phyloP scores from a whole-genome alignment of 345 rosid genomes.

The Acer negundo region DNA sequence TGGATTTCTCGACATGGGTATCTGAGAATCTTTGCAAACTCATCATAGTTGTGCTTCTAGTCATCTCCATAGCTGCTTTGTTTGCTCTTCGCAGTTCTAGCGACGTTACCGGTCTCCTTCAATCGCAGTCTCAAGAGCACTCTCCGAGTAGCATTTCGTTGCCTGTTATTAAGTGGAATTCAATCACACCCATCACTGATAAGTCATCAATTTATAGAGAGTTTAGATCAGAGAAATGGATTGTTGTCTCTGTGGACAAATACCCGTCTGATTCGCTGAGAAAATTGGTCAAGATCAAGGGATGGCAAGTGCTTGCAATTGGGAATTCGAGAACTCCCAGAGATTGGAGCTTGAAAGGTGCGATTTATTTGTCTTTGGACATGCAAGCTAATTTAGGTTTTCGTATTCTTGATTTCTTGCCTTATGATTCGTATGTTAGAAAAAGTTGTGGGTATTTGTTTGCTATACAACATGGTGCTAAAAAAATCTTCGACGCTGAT shows the following conservation, averaged over 20 bases:
- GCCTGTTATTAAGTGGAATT: slow-evolving; percentile 82
- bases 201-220: slow-evolving; percentile 61
- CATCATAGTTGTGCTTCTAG: slow-evolving; percentile 40
- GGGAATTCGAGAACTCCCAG: slow-evolving; percentile 83
- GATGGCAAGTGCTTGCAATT: slow-evolving; percentile 93
- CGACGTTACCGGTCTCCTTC: slow-evolving; percentile 68
- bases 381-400: slow-evolving; percentile 82
- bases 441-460: slow-evolving; percentile 91
- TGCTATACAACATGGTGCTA: slow-evolving; percentile 96
- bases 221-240: slow-evolving; percentile 87
- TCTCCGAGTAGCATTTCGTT: slow-evolving; percentile 51
- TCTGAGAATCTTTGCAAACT: slow-evolving; percentile 65
- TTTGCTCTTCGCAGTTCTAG: slow-evolving; percentile 74
- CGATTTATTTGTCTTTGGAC: slow-evolving; percentile 79
- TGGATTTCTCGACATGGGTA: slow-evolving; percentile 82
- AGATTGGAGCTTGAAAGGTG: slow-evolving; percentile 92
- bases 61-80: slow-evolving; percentile 57
- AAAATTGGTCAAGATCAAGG: slow-evolving; percentile 64
- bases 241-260: slow-evolving; percentile 75
- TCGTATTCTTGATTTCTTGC: slow-evolving; percentile 72
- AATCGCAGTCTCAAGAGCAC: slow-evolving; percentile 51
- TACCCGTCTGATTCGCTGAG: slow-evolving; percentile 73
- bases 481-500: slow-evolving; percentile 90
- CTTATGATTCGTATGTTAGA: slow-evolving; percentile 87
- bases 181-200: slow-evolving; percentile 52